Conservation (phyloP, 495 filamentous ascomycete genomes). For the Thermochaetoides thermophila region DNA sequence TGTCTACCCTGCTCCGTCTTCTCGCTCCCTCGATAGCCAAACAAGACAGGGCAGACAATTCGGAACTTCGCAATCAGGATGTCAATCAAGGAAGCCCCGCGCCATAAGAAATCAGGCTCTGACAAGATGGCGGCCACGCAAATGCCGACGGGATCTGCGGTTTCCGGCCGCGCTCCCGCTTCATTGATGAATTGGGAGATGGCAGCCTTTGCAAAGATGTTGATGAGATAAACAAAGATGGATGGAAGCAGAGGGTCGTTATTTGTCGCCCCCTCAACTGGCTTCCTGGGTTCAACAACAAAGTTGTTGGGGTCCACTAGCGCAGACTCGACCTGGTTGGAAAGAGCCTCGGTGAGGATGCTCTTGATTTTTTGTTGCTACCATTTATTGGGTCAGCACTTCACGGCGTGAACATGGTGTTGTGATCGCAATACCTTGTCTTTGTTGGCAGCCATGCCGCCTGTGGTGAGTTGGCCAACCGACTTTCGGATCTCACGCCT, state of each 20-base stretch:
- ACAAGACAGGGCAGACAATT: conserved; percentile 68
- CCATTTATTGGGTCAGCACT: conserved; percentile 2
- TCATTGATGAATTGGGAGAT: conserved; percentile 66
- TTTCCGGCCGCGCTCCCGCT: conserved; percentile 48
- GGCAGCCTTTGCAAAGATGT: conserved; percentile 64
- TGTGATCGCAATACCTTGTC: conserved; percentile 28
- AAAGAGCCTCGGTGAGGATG: conserved; percentile 32
- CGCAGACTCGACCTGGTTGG: conserved; percentile 33
- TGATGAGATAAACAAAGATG: conserved; percentile 68
- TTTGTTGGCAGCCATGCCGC: conserved; percentile 43
- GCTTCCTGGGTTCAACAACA: conserved; percentile 40
- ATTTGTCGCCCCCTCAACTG: conserved; percentile 34
- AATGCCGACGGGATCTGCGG: conserved; percentile 74
- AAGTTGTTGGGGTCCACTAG: conserved; percentile 53
- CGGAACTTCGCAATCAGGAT: conserved; percentile 81
- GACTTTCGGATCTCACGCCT: conserved; percentile 54
- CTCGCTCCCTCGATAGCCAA: conserved; percentile 66
- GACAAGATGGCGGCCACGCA: conserved; percentile 62
- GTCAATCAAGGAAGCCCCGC: conserved; percentile 61
- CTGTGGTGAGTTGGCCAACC: conserved; percentile 58
- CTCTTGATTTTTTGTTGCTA: conserved; percentile 27
- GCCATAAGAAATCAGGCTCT: conserved; percentile 46
- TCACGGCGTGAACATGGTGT: neutral
- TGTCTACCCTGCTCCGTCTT: conserved; percentile 51
- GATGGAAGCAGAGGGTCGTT: conserved; percentile 45